These are phyloP conservation scores for Boletus mariae DNA, from an alignment of 1,284 basidiomycete species.

Conservation along the genomic window DNA sequence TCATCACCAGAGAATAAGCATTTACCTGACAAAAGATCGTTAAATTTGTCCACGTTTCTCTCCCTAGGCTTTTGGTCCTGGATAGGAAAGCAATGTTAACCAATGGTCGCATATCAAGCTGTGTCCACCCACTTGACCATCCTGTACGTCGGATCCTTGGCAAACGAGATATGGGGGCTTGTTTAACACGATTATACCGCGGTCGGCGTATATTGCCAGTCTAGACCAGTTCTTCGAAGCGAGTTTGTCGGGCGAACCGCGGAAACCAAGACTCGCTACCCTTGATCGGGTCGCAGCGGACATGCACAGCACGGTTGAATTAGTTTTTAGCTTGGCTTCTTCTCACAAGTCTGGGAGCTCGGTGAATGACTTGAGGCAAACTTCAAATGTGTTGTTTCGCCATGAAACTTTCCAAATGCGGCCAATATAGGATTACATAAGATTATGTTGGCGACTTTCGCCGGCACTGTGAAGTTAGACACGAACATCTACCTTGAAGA, in stretches of 20 bases:
- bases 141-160: slow-evolving; percentile 38
- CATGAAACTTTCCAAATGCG: not conserved
- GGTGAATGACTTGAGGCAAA: too few species aligned
- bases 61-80: slow-evolving; percentile 23
- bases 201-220: slow-evolving; percentile 49
- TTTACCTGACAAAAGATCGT: slow-evolving; percentile 28
- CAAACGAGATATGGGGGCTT: slow-evolving; percentile 60
- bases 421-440: not conserved
- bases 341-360: too few species aligned
- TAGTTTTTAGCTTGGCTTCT: not conserved
- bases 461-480: not conserved
- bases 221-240: slow-evolving; percentile 32
- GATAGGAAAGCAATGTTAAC: slow-evolving; percentile 3
- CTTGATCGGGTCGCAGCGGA: slow-evolving; percentile 21
- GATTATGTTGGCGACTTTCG: not conserved
- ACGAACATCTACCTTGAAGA: slow-evolving; percentile 23
- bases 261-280: slow-evolving; percentile 10
- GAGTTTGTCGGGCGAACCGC: not conserved
- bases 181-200: slow-evolving; percentile 52
- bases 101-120: slow-evolving; percentile 2
- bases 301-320: slow-evolving; percentile 12
- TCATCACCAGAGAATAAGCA: slow-evolving; percentile 1
- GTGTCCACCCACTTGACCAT: slow-evolving; percentile 18
- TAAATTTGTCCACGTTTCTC: slow-evolving; percentile 31
- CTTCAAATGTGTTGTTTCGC: not conserved